phyloP scores from a whole-genome alignment of 371 early-diverging fungal species.

The Thermomucor indicae-seudaticae region DNA sequence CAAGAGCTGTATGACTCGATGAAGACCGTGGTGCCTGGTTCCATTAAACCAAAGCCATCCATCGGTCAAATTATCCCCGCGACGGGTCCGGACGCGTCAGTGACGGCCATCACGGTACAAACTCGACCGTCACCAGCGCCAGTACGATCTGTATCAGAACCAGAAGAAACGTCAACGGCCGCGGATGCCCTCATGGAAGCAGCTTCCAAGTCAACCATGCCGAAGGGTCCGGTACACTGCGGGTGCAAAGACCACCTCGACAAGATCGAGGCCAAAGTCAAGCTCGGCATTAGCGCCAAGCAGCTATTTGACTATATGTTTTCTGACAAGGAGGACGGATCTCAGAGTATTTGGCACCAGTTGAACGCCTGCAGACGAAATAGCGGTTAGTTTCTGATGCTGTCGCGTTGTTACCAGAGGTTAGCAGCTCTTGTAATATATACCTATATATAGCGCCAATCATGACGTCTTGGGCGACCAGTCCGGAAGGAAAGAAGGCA shows the following conservation, averaged over 20 bases:
- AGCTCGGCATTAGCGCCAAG: constrained; percentile 49
- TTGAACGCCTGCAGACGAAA: constrained; percentile 38
- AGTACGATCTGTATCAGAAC: background rate
- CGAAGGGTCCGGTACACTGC: constrained; percentile 50
- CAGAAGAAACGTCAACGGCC: background rate
- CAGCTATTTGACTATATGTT: constrained; percentile 53
- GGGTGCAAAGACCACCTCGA: constrained; percentile 68
- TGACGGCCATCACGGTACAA: constrained; percentile 38
- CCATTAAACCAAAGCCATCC: constrained; percentile 11
- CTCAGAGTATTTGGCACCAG: constrained; percentile 33
- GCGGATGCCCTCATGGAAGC: constrained; percentile 22
- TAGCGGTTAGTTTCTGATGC: constrained; percentile 21
- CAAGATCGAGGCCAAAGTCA: constrained; percentile 46
- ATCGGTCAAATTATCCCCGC: constrained; percentile 30
- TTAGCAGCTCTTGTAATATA: background rate
- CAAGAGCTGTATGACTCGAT: constrained; percentile 28
- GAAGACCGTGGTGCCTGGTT: constrained; percentile 10
- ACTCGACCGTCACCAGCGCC: constrained; percentile 16
- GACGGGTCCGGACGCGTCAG: constrained; percentile 19
- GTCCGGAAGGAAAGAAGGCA: constrained; percentile 15
- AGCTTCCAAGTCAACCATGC: background rate
- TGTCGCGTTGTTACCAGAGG: background rate
- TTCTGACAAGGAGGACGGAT: constrained; percentile 24
- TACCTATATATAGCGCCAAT: constrained; percentile 7
- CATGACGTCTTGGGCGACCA: constrained; percentile 16